These are phyloP conservation scores for Acacia melanoxylon DNA, from an alignment of 306 rosid genomes.

Conservation along the genomic window DNA sequence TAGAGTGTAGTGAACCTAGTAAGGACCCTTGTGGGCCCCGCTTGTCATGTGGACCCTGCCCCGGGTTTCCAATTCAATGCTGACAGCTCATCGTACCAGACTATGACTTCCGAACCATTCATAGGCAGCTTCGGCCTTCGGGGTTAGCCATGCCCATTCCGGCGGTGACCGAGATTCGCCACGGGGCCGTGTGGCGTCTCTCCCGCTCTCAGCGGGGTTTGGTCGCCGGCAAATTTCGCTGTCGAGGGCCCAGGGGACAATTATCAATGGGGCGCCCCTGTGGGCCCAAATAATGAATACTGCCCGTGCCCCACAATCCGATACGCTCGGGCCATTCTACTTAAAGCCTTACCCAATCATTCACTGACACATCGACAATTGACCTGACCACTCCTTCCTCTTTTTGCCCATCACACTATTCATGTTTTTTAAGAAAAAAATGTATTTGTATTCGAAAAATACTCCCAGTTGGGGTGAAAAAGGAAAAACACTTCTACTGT, in stretches of 20 bases:
- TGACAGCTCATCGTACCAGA: slow-evolving; percentile 31
- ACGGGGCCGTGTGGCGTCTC: slow-evolving; percentile 10
- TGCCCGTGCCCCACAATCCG: neutral
- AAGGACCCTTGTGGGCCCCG: slow-evolving; percentile 1
- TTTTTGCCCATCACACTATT: neutral
- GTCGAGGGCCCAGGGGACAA: slow-evolving; percentile 32
- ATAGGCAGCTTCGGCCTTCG: neutral
- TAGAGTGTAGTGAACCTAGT: neutral
- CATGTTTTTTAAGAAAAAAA: neutral
- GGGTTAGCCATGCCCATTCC: slow-evolving; percentile 9
- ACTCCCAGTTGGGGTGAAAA: too few relatives aligned
- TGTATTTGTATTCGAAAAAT: neutral
- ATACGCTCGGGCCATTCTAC: neutral
- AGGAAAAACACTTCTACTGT: too few relatives aligned
- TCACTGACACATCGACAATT: neutral
- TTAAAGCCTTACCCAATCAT: neutral
- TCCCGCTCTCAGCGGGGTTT: neutral
- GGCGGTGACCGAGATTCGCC: neutral
- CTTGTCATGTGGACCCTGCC: slow-evolving; percentile 15
- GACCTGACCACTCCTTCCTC: too few relatives aligned
- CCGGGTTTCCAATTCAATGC: slow-evolving; percentile 5
- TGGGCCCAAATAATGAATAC: neutral
- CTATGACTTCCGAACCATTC: neutral
- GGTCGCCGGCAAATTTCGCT: slow-evolving; percentile 23
- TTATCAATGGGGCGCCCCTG: neutral